phyloP scores from a whole-genome alignment of 495 filamentous ascomycete species.

The Aspergillus cavernicola region DNA sequence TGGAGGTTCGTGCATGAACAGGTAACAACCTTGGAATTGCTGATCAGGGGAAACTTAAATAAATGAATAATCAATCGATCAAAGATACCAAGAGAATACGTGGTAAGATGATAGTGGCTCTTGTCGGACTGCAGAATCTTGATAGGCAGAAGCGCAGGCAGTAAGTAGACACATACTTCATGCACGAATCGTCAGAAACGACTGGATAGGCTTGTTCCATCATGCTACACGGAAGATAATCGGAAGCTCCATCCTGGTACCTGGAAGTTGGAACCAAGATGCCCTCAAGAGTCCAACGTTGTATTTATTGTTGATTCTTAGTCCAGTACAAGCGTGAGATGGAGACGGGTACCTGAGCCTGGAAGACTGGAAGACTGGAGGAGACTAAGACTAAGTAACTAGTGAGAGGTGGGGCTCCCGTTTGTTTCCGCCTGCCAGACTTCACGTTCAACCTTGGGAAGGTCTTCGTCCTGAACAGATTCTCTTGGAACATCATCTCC shows the following conservation, averaged over 20 bases:
- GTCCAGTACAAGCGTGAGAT: too few species aligned
- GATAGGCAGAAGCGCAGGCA: not conserved
- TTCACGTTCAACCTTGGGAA: too few species aligned
- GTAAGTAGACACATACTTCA: not conserved
- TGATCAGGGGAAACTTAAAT: constrained; percentile 10
- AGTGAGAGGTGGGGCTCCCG: constrained; percentile 17
- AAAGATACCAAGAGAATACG: not conserved
- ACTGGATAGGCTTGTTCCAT: not conserved
- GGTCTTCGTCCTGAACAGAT: constrained; percentile 17
- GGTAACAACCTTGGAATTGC: constrained; percentile 1
- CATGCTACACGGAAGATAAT: not conserved
- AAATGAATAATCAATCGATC: not conserved
- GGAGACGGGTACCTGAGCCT: constrained; percentile 28
- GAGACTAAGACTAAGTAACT: too few species aligned
- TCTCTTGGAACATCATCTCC: not conserved
- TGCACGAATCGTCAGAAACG: not conserved
- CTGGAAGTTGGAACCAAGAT: too few species aligned
- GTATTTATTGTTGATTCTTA: too few species aligned
- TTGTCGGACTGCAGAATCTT: constrained; percentile 2
- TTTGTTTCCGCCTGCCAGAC: constrained; percentile 15
- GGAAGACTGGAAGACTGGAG: too few species aligned
- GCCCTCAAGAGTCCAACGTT: too few species aligned
- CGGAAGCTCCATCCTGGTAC: not conserved
- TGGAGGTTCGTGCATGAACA: constrained; percentile 18
- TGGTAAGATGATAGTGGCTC: constrained; percentile 3